Evolutionary conservation across 768 basidiomycete species (phyloP).

Genomic region (Udeniomyces megalosporus): DNA sequence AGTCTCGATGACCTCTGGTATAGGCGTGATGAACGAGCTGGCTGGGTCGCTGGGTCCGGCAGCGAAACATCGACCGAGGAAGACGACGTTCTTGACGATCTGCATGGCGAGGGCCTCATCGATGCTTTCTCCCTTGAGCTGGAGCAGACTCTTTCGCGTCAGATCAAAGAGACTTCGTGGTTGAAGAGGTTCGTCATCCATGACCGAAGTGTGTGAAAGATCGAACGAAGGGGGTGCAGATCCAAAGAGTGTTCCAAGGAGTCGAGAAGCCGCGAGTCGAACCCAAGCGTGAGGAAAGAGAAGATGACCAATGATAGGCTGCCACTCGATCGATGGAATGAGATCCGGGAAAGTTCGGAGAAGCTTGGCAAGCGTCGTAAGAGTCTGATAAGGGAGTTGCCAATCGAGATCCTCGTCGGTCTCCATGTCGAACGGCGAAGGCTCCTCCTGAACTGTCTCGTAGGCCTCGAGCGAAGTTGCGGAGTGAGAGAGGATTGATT

Average conservation of each 20-base stretch:
- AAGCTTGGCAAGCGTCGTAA: constrained; percentile 50
- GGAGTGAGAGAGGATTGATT: constrained; percentile 7
- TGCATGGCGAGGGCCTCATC: constrained; percentile 60
- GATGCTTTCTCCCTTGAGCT: constrained; percentile 66
- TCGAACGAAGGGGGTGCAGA: constrained; percentile 23
- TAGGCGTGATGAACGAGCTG: background rate
- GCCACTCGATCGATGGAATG: constrained; percentile 36
- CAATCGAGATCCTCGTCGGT: constrained; percentile 44
- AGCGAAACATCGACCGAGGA: constrained; percentile 71
- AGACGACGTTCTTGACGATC: constrained; percentile 83
- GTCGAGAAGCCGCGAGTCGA: constrained; percentile 57
- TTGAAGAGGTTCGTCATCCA: constrained; percentile 4
- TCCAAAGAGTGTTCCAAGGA: constrained; percentile 53
- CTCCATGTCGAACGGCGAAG: constrained; percentile 23
- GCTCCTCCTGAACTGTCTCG: constrained; percentile 28
- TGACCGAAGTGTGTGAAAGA: background rate
- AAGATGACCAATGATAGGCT: constrained; percentile 45
- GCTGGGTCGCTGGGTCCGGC: constrained; percentile 20
- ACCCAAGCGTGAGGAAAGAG: constrained; percentile 93
- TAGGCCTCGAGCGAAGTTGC: constrained; percentile 28
- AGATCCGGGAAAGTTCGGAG: constrained; percentile 35
- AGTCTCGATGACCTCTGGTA: constrained; percentile 24
- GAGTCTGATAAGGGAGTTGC: constrained; percentile 66
- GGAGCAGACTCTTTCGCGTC: constrained; percentile 53
- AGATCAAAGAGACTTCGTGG: constrained; percentile 40